Percentiles rank a stretch among this genome's conserved stretches.
These are phyloP conservation scores for Fusarium pilosicola DNA, from an alignment of 2,329 filamentous ascomycete genomes.

Conservation along the genomic window DNA sequence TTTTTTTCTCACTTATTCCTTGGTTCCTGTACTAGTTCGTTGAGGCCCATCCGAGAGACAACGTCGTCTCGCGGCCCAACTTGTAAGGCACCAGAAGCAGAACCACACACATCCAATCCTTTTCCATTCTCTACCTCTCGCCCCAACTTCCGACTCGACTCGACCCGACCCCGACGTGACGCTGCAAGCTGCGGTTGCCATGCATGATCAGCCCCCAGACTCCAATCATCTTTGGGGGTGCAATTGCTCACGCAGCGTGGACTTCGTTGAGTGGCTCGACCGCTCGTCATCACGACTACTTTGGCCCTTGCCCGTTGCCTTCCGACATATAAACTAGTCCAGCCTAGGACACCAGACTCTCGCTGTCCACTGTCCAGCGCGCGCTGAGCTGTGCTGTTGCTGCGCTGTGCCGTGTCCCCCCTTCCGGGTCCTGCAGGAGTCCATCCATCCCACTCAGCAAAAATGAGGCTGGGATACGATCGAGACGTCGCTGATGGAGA, in stretches of 20 bases:
- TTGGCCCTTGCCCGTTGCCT: conserved; percentile 27
- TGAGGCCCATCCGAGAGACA: conserved; percentile 8
- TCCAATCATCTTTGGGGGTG: conserved; percentile 44
- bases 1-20: background rate
- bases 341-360: conserved; percentile 29
- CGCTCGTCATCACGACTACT: conserved; percentile 34
- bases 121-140: conserved; percentile 34
- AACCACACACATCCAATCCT: conserved; percentile 20
- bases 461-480: conserved; percentile 48
- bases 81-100: conserved; percentile 37
- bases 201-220: conserved; percentile 45
- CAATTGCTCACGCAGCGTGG: conserved; percentile 44
- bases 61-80: conserved; percentile 41
- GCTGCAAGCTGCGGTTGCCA: conserved; percentile 45
- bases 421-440: conserved; percentile 27
- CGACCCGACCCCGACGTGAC: conserved; percentile 32
- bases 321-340: conserved; percentile 32
- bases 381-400: conserved; percentile 38
- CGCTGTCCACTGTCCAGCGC: background rate
- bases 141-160: conserved; percentile 28
- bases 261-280: conserved; percentile 43
- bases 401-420: conserved; percentile 38
- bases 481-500: conserved; percentile 46
- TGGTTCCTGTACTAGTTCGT: conserved; percentile 10
- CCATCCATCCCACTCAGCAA: conserved; percentile 33